A percentile compares a stretch with the other conserved stretches of the same genome.
These are phyloP conservation scores for Flueggea neowawraea DNA, from an alignment of 441 rosid genomes.

Conservation along the genomic window DNA sequence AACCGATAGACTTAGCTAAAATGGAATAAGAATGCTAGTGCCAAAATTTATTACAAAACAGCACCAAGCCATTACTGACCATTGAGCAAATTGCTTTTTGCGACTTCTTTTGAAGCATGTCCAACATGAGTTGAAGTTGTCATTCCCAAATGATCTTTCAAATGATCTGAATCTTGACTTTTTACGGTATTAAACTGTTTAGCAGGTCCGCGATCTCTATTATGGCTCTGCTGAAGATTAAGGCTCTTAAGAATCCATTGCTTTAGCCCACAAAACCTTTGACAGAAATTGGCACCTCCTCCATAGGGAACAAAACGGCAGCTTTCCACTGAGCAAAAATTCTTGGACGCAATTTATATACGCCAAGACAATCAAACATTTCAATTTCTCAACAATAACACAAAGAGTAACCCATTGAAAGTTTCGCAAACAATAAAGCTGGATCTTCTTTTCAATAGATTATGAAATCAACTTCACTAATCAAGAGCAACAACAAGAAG, in stretches of 20 bases:
- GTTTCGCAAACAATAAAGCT: too few relatives aligned
- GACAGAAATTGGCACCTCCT: slow-evolving; percentile 34
- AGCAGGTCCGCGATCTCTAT: slow-evolving; percentile 19
- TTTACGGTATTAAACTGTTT: slow-evolving; percentile 32
- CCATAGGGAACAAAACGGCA: slow-evolving; percentile 25
- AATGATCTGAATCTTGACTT: slow-evolving; percentile 29
- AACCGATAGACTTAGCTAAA: too few relatives aligned
- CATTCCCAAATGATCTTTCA: slow-evolving; percentile 21
- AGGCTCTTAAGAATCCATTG: slow-evolving; percentile 34
- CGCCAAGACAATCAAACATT: slow-evolving; percentile 1
- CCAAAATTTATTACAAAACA: too few relatives aligned
- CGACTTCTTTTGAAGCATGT: too few relatives aligned
- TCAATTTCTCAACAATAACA: not conserved
- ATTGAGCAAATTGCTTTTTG: too few relatives aligned
- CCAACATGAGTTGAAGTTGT: too few relatives aligned
- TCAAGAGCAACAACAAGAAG: too few relatives aligned
- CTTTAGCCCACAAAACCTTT: slow-evolving; percentile 47
- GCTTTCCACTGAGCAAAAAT: slow-evolving; percentile 20
- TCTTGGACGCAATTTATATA: slow-evolving; percentile 31
- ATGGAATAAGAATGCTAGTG: too few relatives aligned
- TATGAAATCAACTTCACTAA: too few relatives aligned
- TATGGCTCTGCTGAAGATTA: slow-evolving; percentile 22
- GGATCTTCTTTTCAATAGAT: too few relatives aligned
- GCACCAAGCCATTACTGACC: too few relatives aligned
- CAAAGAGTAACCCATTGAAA: not conserved